Percentiles rank a stretch among this genome's conserved stretches.
Conservation (phyloP, 768 basidiomycete species). For the Trametes sanguinea region DNA sequence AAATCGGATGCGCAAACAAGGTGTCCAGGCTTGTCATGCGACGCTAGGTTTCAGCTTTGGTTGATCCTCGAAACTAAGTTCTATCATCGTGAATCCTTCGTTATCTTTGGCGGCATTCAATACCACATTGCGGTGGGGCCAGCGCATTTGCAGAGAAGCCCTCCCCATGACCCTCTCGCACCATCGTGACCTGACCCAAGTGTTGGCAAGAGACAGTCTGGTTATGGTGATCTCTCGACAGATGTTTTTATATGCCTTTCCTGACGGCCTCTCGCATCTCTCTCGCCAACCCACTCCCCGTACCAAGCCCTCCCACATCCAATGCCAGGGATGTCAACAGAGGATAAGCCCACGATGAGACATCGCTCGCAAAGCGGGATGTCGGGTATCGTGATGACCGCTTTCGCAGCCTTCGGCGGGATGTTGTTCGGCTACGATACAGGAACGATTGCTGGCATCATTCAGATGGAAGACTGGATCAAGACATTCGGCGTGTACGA, state of each 20-base stretch:
- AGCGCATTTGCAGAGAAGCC: too few species aligned
- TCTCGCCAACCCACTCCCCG: too few species aligned
- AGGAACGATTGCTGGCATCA: constrained; percentile 77
- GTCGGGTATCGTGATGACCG: constrained; percentile 36
- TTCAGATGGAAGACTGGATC: constrained; percentile 60
- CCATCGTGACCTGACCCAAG: background rate
- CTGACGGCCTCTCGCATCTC: too few species aligned
- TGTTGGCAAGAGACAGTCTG: too few species aligned
- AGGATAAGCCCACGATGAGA: constrained; percentile 7
- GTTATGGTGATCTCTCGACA: too few species aligned
- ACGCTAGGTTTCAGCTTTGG: too few species aligned
- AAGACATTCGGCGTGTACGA: constrained; percentile 27
- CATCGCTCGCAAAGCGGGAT: constrained; percentile 19
- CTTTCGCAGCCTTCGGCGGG: constrained; percentile 37
- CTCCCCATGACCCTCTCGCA: background rate
- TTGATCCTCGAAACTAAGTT: too few species aligned
- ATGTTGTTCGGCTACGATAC: constrained; percentile 59
- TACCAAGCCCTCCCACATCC: background rate
- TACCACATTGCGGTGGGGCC: background rate
- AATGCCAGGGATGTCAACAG: background rate
- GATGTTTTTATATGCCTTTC: too few species aligned
- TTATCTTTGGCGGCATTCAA: background rate
- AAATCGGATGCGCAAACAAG: too few species aligned
- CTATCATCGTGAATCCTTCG: background rate
- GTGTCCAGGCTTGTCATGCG: too few species aligned